A percentile compares a stretch with the other conserved stretches of the same genome.
phyloP scores from a whole-genome alignment of 352 stramenopile genomes.

The Globisporangium polare region DNA sequence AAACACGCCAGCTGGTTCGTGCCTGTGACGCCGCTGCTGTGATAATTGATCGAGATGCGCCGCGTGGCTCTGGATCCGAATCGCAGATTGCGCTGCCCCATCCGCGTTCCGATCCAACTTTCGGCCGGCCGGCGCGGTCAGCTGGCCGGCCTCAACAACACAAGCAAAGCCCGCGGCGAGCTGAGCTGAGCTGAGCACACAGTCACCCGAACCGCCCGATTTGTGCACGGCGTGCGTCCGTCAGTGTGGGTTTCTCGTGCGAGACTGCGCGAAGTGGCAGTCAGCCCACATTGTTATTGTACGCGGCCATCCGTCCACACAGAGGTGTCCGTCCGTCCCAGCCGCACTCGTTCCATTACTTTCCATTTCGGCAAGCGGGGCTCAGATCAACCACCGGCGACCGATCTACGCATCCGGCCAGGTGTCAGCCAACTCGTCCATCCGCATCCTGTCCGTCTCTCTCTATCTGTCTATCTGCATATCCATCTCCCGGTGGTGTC shows the following conservation, averaged over 20 bases:
- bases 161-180: no score
- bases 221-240: constrained; percentile 7
- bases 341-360: constrained; percentile 11
- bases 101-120: constrained; percentile 3
- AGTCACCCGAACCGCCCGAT: background rate
- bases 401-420: background rate
- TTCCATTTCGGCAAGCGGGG: constrained; percentile 18
- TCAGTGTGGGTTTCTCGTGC: background rate
- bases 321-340: background rate
- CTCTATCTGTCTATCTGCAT: constrained; percentile 1
- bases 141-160: background rate
- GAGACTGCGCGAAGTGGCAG: constrained; percentile 7
- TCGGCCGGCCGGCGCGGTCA: background rate
- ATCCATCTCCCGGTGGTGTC: constrained; percentile 1
- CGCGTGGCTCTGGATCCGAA: constrained; percentile 3
- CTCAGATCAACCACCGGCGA: constrained; percentile 4
- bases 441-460: background rate
- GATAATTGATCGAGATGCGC: constrained; percentile 1
- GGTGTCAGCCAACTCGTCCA: background rate
- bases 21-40: background rate
- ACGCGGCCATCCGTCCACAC: constrained; percentile 2
- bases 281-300: background rate
- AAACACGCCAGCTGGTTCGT: background rate
- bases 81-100: background rate
- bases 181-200: background rate